A percentile compares a stretch with the other conserved stretches of the same genome.
These are phyloP conservation scores for Penicillium thymicola DNA, from an alignment of 2,329 filamentous ascomycete genomes.

Conservation along the genomic window DNA sequence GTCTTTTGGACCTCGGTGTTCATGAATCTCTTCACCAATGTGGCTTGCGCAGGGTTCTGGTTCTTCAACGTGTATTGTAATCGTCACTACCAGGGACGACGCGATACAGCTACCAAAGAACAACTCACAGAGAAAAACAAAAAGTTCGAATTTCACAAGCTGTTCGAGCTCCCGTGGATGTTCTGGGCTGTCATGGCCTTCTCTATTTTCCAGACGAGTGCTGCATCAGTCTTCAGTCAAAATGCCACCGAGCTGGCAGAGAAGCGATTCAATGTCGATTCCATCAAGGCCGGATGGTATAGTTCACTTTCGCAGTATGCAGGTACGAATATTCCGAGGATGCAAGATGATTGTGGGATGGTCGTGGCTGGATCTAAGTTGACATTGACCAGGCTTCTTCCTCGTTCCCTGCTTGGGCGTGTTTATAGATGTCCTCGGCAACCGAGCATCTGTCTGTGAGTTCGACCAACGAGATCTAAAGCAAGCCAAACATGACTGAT, in stretches of 20 bases:
- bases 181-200: conserved; percentile 58
- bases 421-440: conserved; percentile 56
- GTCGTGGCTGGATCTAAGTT: background rate
- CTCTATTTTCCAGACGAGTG: conserved; percentile 58
- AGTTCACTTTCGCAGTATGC: conserved; percentile 55
- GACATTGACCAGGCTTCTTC: conserved; percentile 47
- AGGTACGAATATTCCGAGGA: conserved; percentile 24
- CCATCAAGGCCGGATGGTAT: conserved; percentile 60
- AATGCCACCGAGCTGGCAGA: conserved; percentile 62
- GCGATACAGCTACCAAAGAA: conserved; percentile 58
- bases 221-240: conserved; percentile 52
- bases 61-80: conserved; percentile 54
- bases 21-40: conserved; percentile 63
- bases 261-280: conserved; percentile 55
- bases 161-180: conserved; percentile 57
- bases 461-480: background rate
- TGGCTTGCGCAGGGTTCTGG: conserved; percentile 53
- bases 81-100: conserved; percentile 46
- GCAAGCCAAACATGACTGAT: background rate
- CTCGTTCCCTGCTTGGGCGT: conserved; percentile 55
- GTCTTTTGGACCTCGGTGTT: conserved; percentile 63
- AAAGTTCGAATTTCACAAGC: conserved; percentile 54
- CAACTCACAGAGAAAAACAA: conserved; percentile 59
- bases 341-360: background rate
- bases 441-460: conserved; percentile 48